These are phyloP conservation scores for Sequoia sempervirens DNA, from an alignment of 75 land plant genomes.

Conservation along the genomic window DNA sequence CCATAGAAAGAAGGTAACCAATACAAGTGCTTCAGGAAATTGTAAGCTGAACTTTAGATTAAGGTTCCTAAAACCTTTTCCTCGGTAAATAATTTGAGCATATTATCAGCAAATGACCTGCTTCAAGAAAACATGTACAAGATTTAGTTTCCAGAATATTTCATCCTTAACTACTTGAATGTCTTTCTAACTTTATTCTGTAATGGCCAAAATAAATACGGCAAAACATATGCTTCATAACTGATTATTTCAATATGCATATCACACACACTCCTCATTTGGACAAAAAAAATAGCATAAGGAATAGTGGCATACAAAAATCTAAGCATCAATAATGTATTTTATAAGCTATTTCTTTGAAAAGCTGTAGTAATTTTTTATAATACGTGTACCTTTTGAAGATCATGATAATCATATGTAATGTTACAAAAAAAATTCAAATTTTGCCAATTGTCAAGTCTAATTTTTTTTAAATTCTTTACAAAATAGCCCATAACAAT, in stretches of 20 bases:
- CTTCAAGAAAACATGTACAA: background rate
- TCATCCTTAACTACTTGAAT: background rate
- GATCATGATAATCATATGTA: background rate
- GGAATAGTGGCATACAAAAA: background rate
- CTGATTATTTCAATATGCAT: background rate
- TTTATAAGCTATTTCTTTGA: background rate
- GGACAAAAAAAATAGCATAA: background rate
- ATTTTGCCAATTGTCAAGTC: background rate
- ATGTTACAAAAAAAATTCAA: background rate
- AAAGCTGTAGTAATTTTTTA: background rate
- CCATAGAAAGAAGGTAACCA: background rate
- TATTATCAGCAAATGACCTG: background rate
- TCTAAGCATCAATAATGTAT: background rate
- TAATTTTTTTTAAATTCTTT: background rate
- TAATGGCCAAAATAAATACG: background rate
- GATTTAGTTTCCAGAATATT: background rate
- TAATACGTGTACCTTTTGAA: background rate
- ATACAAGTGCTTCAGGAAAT: background rate
- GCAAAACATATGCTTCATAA: background rate
- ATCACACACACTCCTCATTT: background rate
- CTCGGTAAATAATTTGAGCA: background rate
- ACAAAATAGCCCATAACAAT: background rate
- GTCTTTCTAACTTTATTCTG: background rate
- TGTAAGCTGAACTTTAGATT: background rate
- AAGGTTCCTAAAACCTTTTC: background rate